A percentile compares a stretch with the other conserved stretches of the same genome.
Conservation (phyloP, 116 monocot genomes). For the Zostera marina region DNA sequence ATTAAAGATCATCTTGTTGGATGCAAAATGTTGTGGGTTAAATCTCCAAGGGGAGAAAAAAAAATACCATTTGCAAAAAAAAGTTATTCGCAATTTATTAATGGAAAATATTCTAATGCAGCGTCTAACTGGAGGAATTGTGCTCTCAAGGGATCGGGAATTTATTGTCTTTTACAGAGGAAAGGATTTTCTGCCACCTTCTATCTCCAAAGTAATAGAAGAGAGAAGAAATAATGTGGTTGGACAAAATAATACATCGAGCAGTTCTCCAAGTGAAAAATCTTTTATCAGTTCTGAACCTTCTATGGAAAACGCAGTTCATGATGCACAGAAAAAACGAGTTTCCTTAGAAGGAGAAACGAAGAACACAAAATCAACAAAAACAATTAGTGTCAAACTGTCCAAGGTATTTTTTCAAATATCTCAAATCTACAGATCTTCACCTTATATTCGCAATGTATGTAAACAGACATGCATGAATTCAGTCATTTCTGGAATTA, state of each 20-base stretch:
- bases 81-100: conserved; percentile 1
- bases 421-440: background rate
- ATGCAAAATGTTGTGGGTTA: no score
- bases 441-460: background rate
- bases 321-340: conserved; percentile 7
- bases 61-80: no score
- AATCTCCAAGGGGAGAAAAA: no score
- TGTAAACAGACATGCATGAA: background rate
- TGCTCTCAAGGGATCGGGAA: conserved; percentile 79
- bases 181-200: conserved; percentile 89
- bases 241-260: background rate
- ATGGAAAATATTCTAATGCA: conserved; percentile 20
- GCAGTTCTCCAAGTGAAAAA: conserved; percentile 4
- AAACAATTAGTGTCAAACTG: conserved; percentile 36
- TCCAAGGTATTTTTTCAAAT: conserved; percentile 21
- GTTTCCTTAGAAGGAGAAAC: conserved; percentile 6
- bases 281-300: background rate
- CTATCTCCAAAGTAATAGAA: conserved; percentile 75
- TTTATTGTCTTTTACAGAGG: conserved; percentile 90
- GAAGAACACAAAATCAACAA: conserved; percentile 13
- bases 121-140: conserved; percentile 77
- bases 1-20: no score
- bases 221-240: conserved; percentile 57
- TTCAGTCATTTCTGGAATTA: background rate
- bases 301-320: conserved; percentile 9